Evolutionary conservation across 805 yeast species (phyloP), one percentile per base, ranked within the genome.

Genomic region (Kuraishia hungarica): DNA sequence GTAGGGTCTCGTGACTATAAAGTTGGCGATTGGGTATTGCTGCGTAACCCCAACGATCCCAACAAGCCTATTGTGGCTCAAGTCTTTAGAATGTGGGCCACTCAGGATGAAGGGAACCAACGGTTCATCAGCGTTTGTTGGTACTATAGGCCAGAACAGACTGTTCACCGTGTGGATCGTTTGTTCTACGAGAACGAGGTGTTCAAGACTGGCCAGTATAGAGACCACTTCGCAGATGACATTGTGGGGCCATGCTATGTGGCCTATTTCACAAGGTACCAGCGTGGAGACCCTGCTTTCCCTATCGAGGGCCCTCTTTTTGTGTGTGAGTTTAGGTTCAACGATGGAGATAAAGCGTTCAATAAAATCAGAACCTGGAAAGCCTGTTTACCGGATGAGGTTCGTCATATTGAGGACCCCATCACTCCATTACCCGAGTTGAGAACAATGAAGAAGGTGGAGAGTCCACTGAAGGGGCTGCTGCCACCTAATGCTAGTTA

Each of bases 341-440:
- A 93, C 67, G 97, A 93, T 67, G 78, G 82, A 55, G 96, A 89
- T 63, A 89, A 89, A 68, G 85, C 85, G 28, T 94, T 94, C 77
- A 94, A 93, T 71, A 87, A 93, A 67, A 94, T 94, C 64, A 81
- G 98, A 66, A 93, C 99, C 2, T 94, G 99, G 99, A 93, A 90
- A 70, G 97, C 97, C 6, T 94, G 98, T 75, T 78, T 94, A 61
- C 99, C 99, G 0, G 98, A 94, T 70, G 98, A 93, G 69, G 87
- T 93, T 51, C 83, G 98, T 63, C 91, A 87, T 60, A 75, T 77
- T 55, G 93, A 89, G 63, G 97, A 92, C 64, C 87, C 88, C 39
- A 83, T 87, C 22, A 81, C 82, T 46, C 91, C 93, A 7, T 77
- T 93, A 53, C 74, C 78, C 55, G 70, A 65, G 54, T 81, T 88